Percentiles rank a stretch among this genome's conserved stretches.
These are phyloP conservation scores for Passiflora organensis DNA, from an alignment of 345 rosid species.

Conservation along the genomic window DNA sequence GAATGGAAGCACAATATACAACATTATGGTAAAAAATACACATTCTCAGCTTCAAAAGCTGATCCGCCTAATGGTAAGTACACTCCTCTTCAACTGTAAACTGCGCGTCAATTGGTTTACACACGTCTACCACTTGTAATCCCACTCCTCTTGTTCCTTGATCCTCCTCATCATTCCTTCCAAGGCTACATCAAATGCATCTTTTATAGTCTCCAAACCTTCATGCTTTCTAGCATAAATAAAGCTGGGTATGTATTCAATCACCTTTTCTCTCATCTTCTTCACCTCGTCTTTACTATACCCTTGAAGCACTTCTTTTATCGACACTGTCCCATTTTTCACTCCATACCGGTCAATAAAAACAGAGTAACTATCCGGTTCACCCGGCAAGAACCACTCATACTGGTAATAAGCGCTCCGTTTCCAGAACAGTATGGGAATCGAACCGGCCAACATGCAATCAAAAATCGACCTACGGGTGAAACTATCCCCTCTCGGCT, in stretches of 20 bases:
- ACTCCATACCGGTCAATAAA: conserved; percentile 69
- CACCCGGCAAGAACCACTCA: conserved; percentile 84
- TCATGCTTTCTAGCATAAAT: conserved; percentile 56
- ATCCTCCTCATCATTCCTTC: conserved; percentile 76
- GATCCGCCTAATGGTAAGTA: too few species aligned
- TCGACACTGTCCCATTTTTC: conserved; percentile 55
- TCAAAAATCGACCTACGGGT: conserved; percentile 90
- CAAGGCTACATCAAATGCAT: conserved; percentile 87
- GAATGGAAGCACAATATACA: too few species aligned
- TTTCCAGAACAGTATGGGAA: conserved; percentile 94
- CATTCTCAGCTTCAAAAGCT: not conserved
- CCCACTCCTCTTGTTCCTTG: conserved; percentile 59
- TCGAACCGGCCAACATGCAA: conserved; percentile 93
- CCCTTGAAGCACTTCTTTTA: conserved; percentile 54
- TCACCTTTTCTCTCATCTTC: conserved; percentile 75
- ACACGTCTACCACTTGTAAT: conserved; percentile 68
- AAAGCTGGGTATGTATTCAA: conserved; percentile 59
- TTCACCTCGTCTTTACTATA: conserved; percentile 55
- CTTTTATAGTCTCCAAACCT: conserved; percentile 63
- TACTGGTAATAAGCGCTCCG: conserved; percentile 82
- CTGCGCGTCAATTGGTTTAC: not conserved
- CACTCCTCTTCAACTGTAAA: too few species aligned
- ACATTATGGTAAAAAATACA: not conserved
- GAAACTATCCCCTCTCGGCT: conserved; percentile 96
- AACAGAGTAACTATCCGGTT: conserved; percentile 68